These are phyloP conservation scores for Lentinula sp. DNA, from an alignment of 768 basidiomycete genomes.

Conservation along the genomic window DNA sequence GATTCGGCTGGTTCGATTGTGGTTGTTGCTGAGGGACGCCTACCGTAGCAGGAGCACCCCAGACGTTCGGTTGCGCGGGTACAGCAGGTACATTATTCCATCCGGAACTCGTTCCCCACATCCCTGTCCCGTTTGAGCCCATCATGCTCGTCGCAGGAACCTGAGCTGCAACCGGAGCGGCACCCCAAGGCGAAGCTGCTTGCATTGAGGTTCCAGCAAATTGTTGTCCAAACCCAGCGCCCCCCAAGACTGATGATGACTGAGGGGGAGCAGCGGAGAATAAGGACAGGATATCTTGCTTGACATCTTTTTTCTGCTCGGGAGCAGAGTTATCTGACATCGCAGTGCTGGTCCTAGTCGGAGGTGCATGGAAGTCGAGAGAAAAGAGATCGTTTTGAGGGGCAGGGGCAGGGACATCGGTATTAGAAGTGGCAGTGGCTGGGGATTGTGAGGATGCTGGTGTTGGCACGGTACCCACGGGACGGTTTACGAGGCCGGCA, in stretches of 20 bases:
- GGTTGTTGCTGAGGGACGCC: slow-evolving; percentile 15
- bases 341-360: slow-evolving; percentile 21
- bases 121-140: slow-evolving; percentile 44
- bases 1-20: slow-evolving; percentile 22
- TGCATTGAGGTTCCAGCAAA: slow-evolving; percentile 21
- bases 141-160: slow-evolving; percentile 43
- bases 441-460: slow-evolving; percentile 7
- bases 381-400: slow-evolving; percentile 69
- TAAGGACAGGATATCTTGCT: slow-evolving; percentile 81
- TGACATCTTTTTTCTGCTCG: slow-evolving; percentile 61
- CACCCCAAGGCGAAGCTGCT: slow-evolving; percentile 24
- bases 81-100: slow-evolving; percentile 36
- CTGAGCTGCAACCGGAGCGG: slow-evolving; percentile 16
- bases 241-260: slow-evolving; percentile 16
- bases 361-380: slow-evolving; percentile 76
- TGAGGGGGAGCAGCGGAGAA: slow-evolving; percentile 49
- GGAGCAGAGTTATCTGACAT: slow-evolving; percentile 20
- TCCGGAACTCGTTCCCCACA: slow-evolving; percentile 65
- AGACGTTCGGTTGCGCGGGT: slow-evolving; percentile 33
- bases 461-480: slow-evolving; percentile 6
- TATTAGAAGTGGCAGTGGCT: slow-evolving; percentile 14
- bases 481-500: slow-evolving; percentile 7
- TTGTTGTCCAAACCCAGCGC: slow-evolving; percentile 26
- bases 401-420: slow-evolving; percentile 23
- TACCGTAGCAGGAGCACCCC: slow-evolving; percentile 24